Evolutionary conservation across 129 eudicot genomes (phyloP).

Genomic region (Solidago caesia): DNA sequence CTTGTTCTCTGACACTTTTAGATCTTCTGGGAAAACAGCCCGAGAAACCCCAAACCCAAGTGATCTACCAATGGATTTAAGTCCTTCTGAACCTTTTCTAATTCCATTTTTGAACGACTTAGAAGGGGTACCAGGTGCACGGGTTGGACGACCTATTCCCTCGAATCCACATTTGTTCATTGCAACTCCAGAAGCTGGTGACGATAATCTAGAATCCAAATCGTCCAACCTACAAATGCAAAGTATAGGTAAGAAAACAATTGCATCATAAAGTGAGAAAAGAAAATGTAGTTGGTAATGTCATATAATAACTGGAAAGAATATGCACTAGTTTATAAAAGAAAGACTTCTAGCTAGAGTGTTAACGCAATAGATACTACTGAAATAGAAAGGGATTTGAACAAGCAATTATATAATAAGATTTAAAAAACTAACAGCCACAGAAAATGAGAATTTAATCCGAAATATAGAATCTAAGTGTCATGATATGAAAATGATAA

Average conservation of each 20-base stretch:
- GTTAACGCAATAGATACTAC: not conserved
- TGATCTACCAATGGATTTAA: slow-evolving; percentile 68
- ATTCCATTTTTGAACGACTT: slow-evolving; percentile 70
- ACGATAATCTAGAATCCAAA: slow-evolving; percentile 63
- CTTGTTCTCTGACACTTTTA: slow-evolving; percentile 78
- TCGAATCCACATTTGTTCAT: slow-evolving; percentile 70
- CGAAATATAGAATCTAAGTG: not conserved
- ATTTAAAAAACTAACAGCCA: slow-evolving; percentile 9
- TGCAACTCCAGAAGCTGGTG: slow-evolving; percentile 56
- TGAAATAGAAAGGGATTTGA: slow-evolving; percentile 13
- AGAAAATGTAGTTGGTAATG: slow-evolving; percentile 1
- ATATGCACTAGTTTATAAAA: not conserved
- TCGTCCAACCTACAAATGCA: slow-evolving; percentile 62
- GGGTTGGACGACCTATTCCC: slow-evolving; percentile 43
- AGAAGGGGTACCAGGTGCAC: slow-evolving; percentile 50
- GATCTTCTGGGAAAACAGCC: slow-evolving; percentile 93
- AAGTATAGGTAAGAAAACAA: slow-evolving; percentile 1
- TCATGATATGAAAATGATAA: slow-evolving; percentile 6
- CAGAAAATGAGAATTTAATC: not conserved
- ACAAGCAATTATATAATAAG: not conserved
- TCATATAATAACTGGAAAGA: not conserved
- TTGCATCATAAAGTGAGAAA: slow-evolving; percentile 1
- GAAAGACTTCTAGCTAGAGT: slow-evolving; percentile 7
- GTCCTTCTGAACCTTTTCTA: slow-evolving; percentile 81
- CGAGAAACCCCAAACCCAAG: slow-evolving; percentile 76